phyloP scores from a whole-genome alignment of 2,329 filamentous ascomycete genomes.

The Metarhizium robertsii region DNA sequence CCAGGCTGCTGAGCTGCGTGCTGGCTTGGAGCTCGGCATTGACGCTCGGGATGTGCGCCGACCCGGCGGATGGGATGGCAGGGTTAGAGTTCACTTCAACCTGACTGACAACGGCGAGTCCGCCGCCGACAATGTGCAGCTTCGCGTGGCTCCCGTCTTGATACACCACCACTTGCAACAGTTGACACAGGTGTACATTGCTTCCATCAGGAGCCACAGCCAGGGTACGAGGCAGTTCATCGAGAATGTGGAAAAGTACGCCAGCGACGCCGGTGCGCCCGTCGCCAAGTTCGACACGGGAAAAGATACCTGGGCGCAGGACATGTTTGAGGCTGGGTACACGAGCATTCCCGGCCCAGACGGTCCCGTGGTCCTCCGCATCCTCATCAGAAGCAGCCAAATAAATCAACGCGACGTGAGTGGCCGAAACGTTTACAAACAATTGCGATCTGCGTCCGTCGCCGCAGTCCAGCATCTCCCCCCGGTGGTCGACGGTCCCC shows the following conservation, averaged over 20 bases:
- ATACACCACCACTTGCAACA: too few relatives aligned
- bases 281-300: background rate
- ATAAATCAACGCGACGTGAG: constrained; percentile 10
- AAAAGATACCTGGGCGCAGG: constrained; percentile 27
- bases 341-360: constrained; percentile 27
- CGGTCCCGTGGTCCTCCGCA: constrained; percentile 11
- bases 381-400: constrained; percentile 19
- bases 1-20: constrained; percentile 12
- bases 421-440: constrained; percentile 23
- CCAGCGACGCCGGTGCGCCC: too few relatives aligned
- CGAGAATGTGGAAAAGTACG: too few relatives aligned
- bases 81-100: constrained; percentile 17
- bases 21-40: constrained; percentile 19
- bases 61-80: constrained; percentile 17
- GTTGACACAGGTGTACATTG: too few relatives aligned
- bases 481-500: background rate
- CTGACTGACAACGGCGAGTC: constrained; percentile 13
- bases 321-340: constrained; percentile 29
- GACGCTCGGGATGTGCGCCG: constrained; percentile 12
- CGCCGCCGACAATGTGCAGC: constrained; percentile 17
- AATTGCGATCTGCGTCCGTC: constrained; percentile 18
- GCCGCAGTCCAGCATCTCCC: constrained; percentile 21
- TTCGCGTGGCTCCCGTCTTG: constrained; percentile 25
- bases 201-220: too few relatives aligned
- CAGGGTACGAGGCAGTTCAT: too few relatives aligned